Evolutionary conservation across 75 land plant genomes (phyloP).

Genomic region (Azolla pinnata): DNA sequence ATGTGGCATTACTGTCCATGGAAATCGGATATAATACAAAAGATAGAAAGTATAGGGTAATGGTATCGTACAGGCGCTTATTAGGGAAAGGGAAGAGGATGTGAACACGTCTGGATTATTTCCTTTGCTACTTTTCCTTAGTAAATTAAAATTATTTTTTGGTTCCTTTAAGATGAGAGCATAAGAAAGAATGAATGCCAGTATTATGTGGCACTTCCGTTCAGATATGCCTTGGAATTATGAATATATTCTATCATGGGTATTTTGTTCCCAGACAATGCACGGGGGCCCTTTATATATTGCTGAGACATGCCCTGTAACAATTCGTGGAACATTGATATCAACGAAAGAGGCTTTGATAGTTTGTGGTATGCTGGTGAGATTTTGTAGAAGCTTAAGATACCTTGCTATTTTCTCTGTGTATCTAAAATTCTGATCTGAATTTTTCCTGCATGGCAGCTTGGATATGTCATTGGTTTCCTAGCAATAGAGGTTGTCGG

Average conservation of each 20-base stretch:
- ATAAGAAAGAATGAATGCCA: too few relatives aligned
- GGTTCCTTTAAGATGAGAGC: not conserved
- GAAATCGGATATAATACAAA: too few relatives aligned
- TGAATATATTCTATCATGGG: too few relatives aligned
- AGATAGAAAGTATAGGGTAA: too few relatives aligned
- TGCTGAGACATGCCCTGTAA: constrained; percentile 82
- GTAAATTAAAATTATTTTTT: not conserved
- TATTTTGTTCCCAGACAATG: constrained; percentile 68
- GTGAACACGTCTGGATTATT: constrained; percentile 3
- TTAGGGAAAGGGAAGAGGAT: too few relatives aligned
- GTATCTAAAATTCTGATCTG: not conserved
- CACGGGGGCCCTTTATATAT: constrained; percentile 97
- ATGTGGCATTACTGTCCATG: too few relatives aligned
- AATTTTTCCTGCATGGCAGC: constrained; percentile 26
- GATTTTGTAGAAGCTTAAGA: not conserved
- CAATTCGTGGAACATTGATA: constrained; percentile 84
- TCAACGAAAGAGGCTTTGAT: constrained; percentile 90
- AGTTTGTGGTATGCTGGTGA: constrained; percentile 84
- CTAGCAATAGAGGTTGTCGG: constrained; percentile 53
- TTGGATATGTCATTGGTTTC: constrained; percentile 71
- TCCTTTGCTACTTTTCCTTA: not conserved
- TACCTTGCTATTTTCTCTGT: not conserved
- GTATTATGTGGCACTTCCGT: too few relatives aligned
- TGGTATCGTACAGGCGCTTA: too few relatives aligned
- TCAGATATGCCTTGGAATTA: too few relatives aligned